Base-by-base conservation (phyloP, 2,329 filamentous ascomycete species). In the Hymenoscyphus fructigenus region DNA sequence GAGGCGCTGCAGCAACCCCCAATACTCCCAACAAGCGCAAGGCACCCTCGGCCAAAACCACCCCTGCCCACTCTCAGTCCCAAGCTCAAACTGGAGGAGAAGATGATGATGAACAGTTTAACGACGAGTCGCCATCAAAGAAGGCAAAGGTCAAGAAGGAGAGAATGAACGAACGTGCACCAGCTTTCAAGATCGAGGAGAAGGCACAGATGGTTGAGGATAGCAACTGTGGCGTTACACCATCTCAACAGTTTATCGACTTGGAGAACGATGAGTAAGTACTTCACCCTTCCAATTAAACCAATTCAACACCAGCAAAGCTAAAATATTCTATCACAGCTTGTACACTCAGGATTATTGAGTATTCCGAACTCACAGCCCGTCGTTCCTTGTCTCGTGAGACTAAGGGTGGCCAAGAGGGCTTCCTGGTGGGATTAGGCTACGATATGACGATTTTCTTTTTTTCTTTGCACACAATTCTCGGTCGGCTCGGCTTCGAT, bases 251-350 rank as follows among this genome's bases (percentile, higher is more conserved):
- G 6, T 32, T 62, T 34, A 29, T 71, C 41, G 66, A 68, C 55
- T 29, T 70, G 17, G 68, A 68, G 47, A 60, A 62, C 28, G 63
- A 70, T 57, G 68, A 70, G 69, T 71, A 61, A 64, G 67, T 68
- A 2, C 57, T 34, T 36, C 26, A 15, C 5, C 17, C 32, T 34
- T 9, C 15, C 28, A 20, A n/a, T 9, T 14, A 9, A n/a, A 20
- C 7, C 5, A 17, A 57, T 9, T 28, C 1, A 14, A n/a, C 15
- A 28, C 2, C 5, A 32, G 17, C 20, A n/a, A 17, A 34, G 55
- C 55, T 57, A 57, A 57, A 5, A 3, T 17, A 2, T 3, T 12
- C 29, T 32, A 10, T n/a, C 17, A 3, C n/a, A 57, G 55, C 14
- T 1, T n/a, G 3, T 57, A 57, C 29, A 29, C 14, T 5, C 20